Evolutionary conservation across 2,329 filamentous ascomycete genomes (phyloP), one percentile per base, ranked within the genome.

Genomic region (Talaromyces atroroseus): DNA sequence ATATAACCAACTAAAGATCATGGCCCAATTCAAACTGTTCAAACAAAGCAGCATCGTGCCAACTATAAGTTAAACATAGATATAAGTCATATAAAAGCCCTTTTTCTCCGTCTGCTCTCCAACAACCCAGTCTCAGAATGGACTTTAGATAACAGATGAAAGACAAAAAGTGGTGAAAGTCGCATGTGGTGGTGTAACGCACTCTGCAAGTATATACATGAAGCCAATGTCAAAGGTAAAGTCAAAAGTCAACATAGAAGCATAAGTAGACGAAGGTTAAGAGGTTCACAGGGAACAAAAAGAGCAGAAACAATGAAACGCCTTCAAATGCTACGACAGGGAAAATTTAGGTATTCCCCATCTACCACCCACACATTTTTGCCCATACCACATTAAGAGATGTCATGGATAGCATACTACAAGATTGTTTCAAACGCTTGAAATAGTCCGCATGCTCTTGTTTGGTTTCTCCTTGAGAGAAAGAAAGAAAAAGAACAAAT

Each of bases 351-450:
- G 5, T 26, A 29, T 48, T 32, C 23, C 52, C 29, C 21, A 11
- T 23, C 21, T 20, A 38, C 42, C 18, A 24, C 32, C 44, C 42
- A 36, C 34, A 47, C 12, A 12, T 48, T 54, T 44, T 54, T 54
- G 45, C 45, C 32, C 18, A 40, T 14, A 32, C 40, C 40, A 44
- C 38, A 52, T 36, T 34, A 57, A 48, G 42, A 47, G 40, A 56
- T 24, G 21, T 47, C 48, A 32, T 42, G 45, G 32, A 56, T 57
- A 52, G 34, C 55, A 49, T 57, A 56, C 54, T 48, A 48, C 54
- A 38, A n/a, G 48, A 48, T 48, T 44, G 49, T 48, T 40, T 36
- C 49, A 18, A 51, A 46, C 54, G 23, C 20, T 38, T 24, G 18
- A 26, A 10, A 44, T 46, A 23, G 6, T 18, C 16, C 51, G 26